Base-by-base conservation (phyloP, 129 eudicot genomes). In the Helichrysum umbraculigerum region DNA sequence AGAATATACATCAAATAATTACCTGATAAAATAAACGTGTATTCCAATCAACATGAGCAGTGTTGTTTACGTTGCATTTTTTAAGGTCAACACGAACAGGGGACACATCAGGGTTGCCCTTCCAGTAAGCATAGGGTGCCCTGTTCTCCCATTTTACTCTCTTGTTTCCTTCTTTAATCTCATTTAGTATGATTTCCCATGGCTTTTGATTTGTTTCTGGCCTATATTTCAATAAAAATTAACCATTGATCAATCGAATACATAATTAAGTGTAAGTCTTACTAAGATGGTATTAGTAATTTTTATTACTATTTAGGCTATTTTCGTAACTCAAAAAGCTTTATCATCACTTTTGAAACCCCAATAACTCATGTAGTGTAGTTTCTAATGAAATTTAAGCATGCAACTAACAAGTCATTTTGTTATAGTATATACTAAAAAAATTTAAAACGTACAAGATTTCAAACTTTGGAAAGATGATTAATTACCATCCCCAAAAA, bases 401-500 rank as follows among this genome's bases (percentile, higher is more conserved):
- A n/a, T n/a, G n/a, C n/a, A n/a, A n/a, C n/a, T n/a, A n/a, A n/a
- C n/a, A n/a, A n/a, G n/a, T n/a, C n/a, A n/a, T n/a, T n/a, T n/a
- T n/a, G n/a, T n/a, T n/a, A n/a, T n/a, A n/a, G n/a, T n/a, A n/a
- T n/a, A n/a, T n/a, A n/a, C n/a, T n/a, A n/a, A n/a, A n/a, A n/a
- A n/a, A n/a, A n/a, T n/a, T n/a, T n/a, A n/a, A n/a, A n/a, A n/a
- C n/a, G n/a, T n/a, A n/a, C n/a, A n/a, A n/a, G n/a, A n/a, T n/a
- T 44, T 8, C 3, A 8, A 44, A 8, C 0, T 25, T 8, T 8
- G 54, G 32, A 78, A 54, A 62, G 52, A 0, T 32, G 52, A 32
- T 32, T 32, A 4, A 32, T 32, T 32, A 57, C 96, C 96, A 92
- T 41, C 96, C 96, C 96, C 96, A 89, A 62, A 89, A 92, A 2